Evolutionary conservation across 768 basidiomycete species (phyloP), one percentile per base, ranked within the genome.

Genomic region (Pilatotrama ljubarskyi): DNA sequence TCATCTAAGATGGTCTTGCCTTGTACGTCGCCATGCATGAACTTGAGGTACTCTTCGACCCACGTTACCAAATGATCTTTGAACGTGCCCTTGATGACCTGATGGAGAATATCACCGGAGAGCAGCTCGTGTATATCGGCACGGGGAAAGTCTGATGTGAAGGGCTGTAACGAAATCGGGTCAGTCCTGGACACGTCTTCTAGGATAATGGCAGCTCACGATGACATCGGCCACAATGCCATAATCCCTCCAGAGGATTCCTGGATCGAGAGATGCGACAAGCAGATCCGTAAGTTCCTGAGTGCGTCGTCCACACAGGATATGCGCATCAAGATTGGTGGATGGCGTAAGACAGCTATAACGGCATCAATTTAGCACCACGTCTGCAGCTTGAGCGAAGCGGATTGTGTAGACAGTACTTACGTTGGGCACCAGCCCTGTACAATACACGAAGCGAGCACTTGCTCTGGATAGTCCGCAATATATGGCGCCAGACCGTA

Each of bases 391-490:
- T 50, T 32, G 15, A 25, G 17, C 17, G 41, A 18, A 5, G 11
- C n/a, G 43, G 40, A 25, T 26, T 6, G 18, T 53, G 51, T 24
- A 24, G 50, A 3, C 13, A 18, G 4, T 2, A 15, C 46, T 51
- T 42, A 67, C 61, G 22, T 35, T 7, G 64, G 43, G 41, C 63
- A 69, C 64, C 64, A 64, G 5, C 57, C 58, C 42, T 58, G 61
- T 6, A 62, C 63, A 17, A 64, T 54, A 37, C 54, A 63, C 3
- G 59, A 55, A 26, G 65, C 22, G 14, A 67, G 58, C 1, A 38
- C 65, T 41, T 68, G 67, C 47, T 68, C 67, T 1, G 65, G 67
- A 42, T 68, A 68, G 36, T 68, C 67, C 2, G 67, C 63, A 7
- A 66, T 66, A 36, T 66, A 64, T 10, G 65, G 67, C 2, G 63